Percentiles rank a stretch among this genome's conserved stretches.
Evolutionary conservation across 805 yeast species (phyloP).

Genomic region (Komagataella mondaviorum): DNA sequence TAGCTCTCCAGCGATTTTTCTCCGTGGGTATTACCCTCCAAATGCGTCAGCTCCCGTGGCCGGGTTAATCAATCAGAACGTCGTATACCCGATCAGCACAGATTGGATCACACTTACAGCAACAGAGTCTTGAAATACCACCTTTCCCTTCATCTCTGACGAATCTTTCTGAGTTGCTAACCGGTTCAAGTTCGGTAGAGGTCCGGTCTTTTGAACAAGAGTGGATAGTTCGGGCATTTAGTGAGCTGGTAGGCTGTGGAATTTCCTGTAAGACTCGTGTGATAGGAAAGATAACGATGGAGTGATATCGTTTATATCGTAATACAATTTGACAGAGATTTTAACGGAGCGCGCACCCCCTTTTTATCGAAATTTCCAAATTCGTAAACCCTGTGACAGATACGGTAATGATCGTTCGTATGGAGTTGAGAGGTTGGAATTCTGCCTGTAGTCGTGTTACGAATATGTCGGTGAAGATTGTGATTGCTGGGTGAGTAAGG

Average conservation of each 20-base stretch:
- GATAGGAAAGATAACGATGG: neutral
- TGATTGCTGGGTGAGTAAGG: too few species aligned
- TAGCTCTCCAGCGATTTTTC: too few species aligned
- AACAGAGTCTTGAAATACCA: neutral
- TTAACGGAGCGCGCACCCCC: neutral
- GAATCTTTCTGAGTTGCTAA: neutral
- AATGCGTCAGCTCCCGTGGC: too few species aligned
- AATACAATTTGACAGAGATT: neutral
- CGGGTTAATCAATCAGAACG: neutral
- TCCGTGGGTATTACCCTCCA: too few species aligned
- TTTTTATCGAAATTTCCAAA: neutral
- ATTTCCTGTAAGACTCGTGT: neutral
- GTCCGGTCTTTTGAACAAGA: neutral
- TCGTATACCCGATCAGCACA: neutral
- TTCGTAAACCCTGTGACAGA: slow-evolving; percentile 22
- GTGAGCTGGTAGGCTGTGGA: neutral
- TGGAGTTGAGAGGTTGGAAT: neutral
- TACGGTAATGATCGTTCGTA: neutral
- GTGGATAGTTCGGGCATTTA: neutral
- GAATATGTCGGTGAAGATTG: too few species aligned
- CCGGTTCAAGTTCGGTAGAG: neutral
- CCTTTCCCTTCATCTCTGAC: neutral
- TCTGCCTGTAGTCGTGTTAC: too few species aligned
- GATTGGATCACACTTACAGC: neutral
- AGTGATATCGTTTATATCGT: neutral